These are phyloP conservation scores for Termitomyces sp. DNA, from an alignment of 768 basidiomycete genomes.

Conservation along the genomic window DNA sequence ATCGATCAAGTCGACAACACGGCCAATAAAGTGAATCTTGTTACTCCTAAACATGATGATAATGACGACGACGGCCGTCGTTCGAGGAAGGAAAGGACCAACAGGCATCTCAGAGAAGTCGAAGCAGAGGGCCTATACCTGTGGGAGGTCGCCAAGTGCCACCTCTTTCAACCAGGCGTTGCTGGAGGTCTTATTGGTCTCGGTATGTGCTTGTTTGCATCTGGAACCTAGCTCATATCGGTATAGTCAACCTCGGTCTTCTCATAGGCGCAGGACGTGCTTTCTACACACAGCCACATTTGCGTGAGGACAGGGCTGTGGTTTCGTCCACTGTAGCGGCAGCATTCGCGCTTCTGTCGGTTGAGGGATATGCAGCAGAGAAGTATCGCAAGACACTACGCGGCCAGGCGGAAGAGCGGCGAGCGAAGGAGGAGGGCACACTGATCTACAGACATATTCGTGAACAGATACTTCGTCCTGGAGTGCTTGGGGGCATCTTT, in stretches of 20 bases:
- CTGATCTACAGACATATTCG: conserved; percentile 49
- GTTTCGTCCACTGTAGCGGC: conserved; percentile 53
- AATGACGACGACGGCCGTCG: conserved; percentile 5
- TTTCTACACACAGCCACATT: conserved; percentile 58
- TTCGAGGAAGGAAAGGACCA: conserved; percentile 21
- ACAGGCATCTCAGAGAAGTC: conserved; percentile 37
- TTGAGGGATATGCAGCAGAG: conserved; percentile 64
- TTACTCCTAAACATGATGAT: conserved; percentile 28
- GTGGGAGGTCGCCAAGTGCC: conserved; percentile 49
- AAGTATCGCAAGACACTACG: conserved; percentile 55
- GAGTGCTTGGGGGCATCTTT: conserved; percentile 61
- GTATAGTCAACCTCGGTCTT: conserved; percentile 68
- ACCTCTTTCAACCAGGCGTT: conserved; percentile 62
- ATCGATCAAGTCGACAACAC: conserved; percentile 37
- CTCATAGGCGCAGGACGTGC: conserved; percentile 58
- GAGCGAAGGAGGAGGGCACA: conserved; percentile 57
- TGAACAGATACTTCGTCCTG: conserved; percentile 59
- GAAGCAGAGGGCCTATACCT: conserved; percentile 51
- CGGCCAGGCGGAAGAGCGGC: conserved; percentile 53
- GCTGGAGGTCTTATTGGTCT: conserved; percentile 72
- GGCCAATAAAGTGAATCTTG: conserved; percentile 52
- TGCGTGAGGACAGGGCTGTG: conserved; percentile 54
- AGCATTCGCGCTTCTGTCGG: conserved; percentile 52
- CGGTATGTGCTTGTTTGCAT: conserved; percentile 35
- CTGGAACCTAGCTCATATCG: background rate